phyloP scores from a whole-genome alignment of 1,284 basidiomycete genomes.

The Heterobasidion irregulare region DNA sequence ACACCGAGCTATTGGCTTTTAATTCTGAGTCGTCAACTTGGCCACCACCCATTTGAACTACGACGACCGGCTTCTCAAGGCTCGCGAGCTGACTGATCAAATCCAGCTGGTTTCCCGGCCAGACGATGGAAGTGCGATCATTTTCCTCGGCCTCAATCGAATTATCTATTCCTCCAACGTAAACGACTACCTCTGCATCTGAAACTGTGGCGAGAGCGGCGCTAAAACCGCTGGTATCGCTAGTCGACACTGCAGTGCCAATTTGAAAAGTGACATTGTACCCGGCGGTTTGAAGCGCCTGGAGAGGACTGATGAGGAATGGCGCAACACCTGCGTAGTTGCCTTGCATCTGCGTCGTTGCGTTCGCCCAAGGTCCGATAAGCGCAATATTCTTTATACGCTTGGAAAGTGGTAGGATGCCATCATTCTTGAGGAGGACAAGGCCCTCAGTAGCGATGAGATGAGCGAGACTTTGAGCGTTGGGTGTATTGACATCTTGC shows the following conservation, averaged over 20 bases:
- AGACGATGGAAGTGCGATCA: conserved; percentile 42
- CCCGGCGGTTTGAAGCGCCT: conserved; percentile 36
- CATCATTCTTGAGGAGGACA: conserved; percentile 49
- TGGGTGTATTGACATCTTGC: conserved; percentile 37
- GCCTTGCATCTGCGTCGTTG: conserved; percentile 45
- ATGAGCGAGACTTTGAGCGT: conserved; percentile 40
- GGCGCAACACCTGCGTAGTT: conserved; percentile 40
- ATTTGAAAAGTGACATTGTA: conserved; percentile 33
- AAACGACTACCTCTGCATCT: conserved; percentile 27
- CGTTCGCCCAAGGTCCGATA: conserved; percentile 48
- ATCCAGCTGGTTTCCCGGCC: conserved; percentile 48
- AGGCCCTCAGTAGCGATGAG: conserved; percentile 43
- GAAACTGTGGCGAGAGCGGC: conserved; percentile 21
- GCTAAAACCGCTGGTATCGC: conserved; percentile 33
- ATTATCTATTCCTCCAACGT: conserved; percentile 40
- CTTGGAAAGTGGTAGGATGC: conserved; percentile 36
- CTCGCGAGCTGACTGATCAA: conserved; percentile 34
- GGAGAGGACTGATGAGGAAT: conserved; percentile 45
- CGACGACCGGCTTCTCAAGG: conserved; percentile 40
- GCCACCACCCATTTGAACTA: conserved; percentile 48
- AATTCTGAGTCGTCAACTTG: conserved; percentile 41
- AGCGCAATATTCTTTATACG: conserved; percentile 37
- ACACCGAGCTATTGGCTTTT: conserved; percentile 34
- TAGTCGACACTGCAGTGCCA: conserved; percentile 33
- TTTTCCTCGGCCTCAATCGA: conserved; percentile 41